Base-by-base conservation (phyloP, 495 filamentous ascomycete genomes). In the Podospora tetraspora region DNA sequence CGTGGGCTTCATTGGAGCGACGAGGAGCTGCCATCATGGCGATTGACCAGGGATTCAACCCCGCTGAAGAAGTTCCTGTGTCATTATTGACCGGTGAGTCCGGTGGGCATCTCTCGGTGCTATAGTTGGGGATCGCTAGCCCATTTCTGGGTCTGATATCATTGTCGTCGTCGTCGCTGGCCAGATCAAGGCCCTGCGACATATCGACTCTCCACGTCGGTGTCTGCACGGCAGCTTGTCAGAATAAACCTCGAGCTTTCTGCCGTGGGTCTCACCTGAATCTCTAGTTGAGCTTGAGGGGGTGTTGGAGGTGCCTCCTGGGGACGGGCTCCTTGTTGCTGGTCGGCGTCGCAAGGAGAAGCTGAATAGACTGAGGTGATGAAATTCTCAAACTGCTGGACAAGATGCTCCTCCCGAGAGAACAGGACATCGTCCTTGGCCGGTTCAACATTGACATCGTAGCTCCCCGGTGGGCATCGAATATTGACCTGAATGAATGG, bases 341-440 rank as follows among this genome's bases (percentile, higher is more conserved):
- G 11, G 3, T 64, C 37, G 12, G 24, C 32, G 2, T 25, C n/a
- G 16, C 22, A 21, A n/a, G 22, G 21, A 16, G 62, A 9, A 9
- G 34, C 21, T 16, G 62, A 12, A 59, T 76, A 94, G 11, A 84
- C 71, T 21, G 77, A 73, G 10, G 70, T 71, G 12, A 94, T 87
- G 3, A 92, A 74, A 0, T 72, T 71, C 60, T 90, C 85, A 3
- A 89, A 82, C 5, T 84, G 68, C 3, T 75, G 71, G 3, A 79
- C 59, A 10, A 96, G 65, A 3, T 70, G 3, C 0, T 86, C 74
- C 30, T 87, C 81, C 58, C 95, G 80, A 29, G 84, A 80, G 73
- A 99, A 97, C 0, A 97, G 64, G 2, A 97, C 86, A 75, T 97
- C 90, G 69, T 97, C 91, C 75, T 99, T 99, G 0, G 90, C 86